Conservation (phyloP, 768 basidiomycete genomes). For the Dacryopinax spathularia region DNA sequence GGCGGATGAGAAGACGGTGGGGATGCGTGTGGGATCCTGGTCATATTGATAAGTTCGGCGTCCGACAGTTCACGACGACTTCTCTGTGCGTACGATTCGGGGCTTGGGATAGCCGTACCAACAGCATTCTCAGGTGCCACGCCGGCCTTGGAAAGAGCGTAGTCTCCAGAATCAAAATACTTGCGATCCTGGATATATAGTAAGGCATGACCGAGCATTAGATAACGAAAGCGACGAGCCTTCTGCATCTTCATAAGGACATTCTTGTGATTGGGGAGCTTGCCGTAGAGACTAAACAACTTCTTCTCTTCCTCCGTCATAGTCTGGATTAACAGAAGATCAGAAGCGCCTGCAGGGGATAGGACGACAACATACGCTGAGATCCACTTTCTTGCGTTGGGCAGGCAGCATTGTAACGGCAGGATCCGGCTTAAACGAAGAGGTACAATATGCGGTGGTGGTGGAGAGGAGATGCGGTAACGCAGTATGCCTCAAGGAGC, state of each 20-base stretch:
- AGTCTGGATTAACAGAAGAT: slow-evolving; percentile 34
- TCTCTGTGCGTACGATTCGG: slow-evolving; percentile 61
- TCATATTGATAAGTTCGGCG: slow-evolving; percentile 1
- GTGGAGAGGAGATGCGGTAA: too few relatives aligned
- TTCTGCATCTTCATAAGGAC: slow-evolving; percentile 89
- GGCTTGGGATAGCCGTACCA: slow-evolving; percentile 95
- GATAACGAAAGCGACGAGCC: slow-evolving; percentile 32
- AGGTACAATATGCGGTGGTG: too few relatives aligned
- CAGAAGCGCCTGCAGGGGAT: slow-evolving; percentile 6
- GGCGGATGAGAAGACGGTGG: slow-evolving; percentile 37
- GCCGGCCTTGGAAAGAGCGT: slow-evolving; percentile 89
- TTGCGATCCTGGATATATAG: slow-evolving; percentile 65
- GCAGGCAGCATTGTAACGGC: slow-evolving; percentile 47
- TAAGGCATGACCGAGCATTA: background rate
- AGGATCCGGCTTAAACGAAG: background rate
- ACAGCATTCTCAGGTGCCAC: slow-evolving; percentile 75
- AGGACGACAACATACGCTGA: slow-evolving; percentile 51
- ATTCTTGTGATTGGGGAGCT: slow-evolving; percentile 87
- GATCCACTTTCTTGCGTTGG: slow-evolving; percentile 83
- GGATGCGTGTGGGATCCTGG: slow-evolving; percentile 81
- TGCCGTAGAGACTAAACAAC: slow-evolving; percentile 88
- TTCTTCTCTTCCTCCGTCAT: slow-evolving; percentile 82
- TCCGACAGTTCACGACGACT: slow-evolving; percentile 9
- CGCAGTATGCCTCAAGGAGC: too few relatives aligned
- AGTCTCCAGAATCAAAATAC: slow-evolving; percentile 99